Base-by-base conservation (phyloP, 306 rosid species). In the Ceratonia siliqua region DNA sequence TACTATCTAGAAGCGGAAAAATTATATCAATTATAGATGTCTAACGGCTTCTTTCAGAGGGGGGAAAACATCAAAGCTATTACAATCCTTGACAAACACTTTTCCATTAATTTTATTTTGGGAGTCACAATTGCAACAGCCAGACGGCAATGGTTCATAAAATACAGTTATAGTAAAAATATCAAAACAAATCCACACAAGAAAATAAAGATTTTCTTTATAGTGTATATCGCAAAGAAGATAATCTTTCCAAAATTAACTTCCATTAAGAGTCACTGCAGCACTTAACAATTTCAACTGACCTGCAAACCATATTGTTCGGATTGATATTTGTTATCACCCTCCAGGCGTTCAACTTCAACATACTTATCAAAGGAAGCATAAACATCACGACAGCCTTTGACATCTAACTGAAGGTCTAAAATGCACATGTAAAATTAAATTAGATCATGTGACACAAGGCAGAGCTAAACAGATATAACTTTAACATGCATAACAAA, bases 341-440 rank as follows among this genome's bases (percentile, higher is more conserved):
- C 98, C 85, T 93, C 98, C 57, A 93, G 96, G 38, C 90, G 90
- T 71, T 93, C 98, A 45, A 93, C 98, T 82, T 93, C 98, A 17
- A 93, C 98, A 75, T 93, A 93, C 89, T 93, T 93, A 70, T 93
- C 97, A 77, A 93, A 93, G 66, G 98, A 93, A 77, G 91, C 93
- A 85, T 93, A 93, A 27, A 93, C 97, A 86, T 93, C 98, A 54
- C 86, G 89, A 77, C 98, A 93, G 57, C 98, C 98, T 78, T 93
- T 93, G 75, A 93, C 98, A 82, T 93, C 98, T 48, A 93, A 96
- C 87, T 93, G 98, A 76, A 93, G 98, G 76, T 93, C 98, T 93
- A 84, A 74, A 43, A 77, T 57, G 63, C 59, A 78, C 12, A 80
- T 18, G 62, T 55, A 62, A 82, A 81, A 56, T 20, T 48, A 74